Evolutionary conservation across 2,329 filamentous ascomycete genomes (phyloP), one percentile per base, ranked within the genome.

Genomic region (Huntiella savannae): DNA sequence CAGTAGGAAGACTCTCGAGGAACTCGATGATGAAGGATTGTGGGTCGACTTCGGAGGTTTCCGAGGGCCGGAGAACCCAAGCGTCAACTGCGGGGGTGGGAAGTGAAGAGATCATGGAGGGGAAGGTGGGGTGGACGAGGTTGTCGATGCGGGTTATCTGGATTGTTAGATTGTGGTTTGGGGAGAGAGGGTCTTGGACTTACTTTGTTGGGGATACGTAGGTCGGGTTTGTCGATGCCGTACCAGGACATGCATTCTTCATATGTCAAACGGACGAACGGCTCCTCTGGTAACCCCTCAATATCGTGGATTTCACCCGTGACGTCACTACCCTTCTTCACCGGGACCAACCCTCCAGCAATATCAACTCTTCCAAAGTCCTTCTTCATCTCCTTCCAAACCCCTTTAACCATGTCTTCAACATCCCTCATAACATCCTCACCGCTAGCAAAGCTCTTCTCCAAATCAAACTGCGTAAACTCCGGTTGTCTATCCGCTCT

Each of bases 381-480:
- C 6, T 60, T 54, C 40, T 72, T 61, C 16, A 76, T 54, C 1
- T 62, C 58, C 1, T 57, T 58, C 68, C 75, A 82, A 0, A 85
- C 56, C 4, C 59, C 57, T 8, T 60, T 62, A 5, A 85, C 56
- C 3, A 83, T 59, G 1, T 46, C 46, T 52, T 78, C 71, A 4
- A 71, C 57, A 2, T 59, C 51, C 3, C 46, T 48, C 74, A 83
- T 87, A 6, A 93, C 79, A 52, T 80, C 71, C 41, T 75, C 61
- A 5, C 79, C 80, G 4, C 67, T 75, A 0, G 80, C 77, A 62
- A 94, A 98, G 0, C 82, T 75, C 80, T 93, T 91, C 59, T 98
- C 91, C 54, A 98, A 62, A 71, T 98, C 91, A 44, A 95, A 71
- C 77, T 93, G 86, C 1, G 91, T 95, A 57, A 98, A 98, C 58